Evolutionary conservation across 306 rosid genomes (phyloP), one percentile per base, ranked within the genome.

Genomic region (Pyrus betulifolia): DNA sequence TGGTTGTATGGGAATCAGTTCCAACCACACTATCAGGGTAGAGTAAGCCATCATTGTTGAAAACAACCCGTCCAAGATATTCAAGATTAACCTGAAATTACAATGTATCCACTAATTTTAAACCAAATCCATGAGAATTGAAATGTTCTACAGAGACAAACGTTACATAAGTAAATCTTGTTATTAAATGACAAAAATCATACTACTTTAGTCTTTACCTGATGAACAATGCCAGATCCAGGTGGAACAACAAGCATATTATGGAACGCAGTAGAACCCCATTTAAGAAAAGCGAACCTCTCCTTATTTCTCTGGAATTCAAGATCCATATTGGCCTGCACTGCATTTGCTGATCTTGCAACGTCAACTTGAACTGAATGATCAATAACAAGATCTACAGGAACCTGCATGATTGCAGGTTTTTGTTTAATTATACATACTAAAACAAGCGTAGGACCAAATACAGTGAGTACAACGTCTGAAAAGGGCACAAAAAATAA

Each of bases 181-280:
- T 10, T 59, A 38, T 19, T 2, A 38, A 54, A 76, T 10, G n/a
- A 57, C n/a, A 18, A 2, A 35, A 23, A 11, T 8, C 63, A 69
- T 79, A 82, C 71, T 79, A 51, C 70, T 75, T 84, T 49, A 15
- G 21, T 15, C 55, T 4, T 15, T 88, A 88, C 98, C 90, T 94
- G 98, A 71, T 94, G 98, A 57, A 94, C 94, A 49, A 94, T 94
- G 78, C 97, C 94, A 81, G 96, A 94, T 68, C 97, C 96, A 76
- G 97, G 98, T 77, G 98, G 98, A 81, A 94, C 93, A 80, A 94
- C 96, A 52, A 94, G 97, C 98, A 94, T 85, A 84, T 89, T 94
- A 10, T 27, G 87, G 89, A 94, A 91, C 72, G 98, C 94, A 67
- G 73, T 90, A 52, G 98, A 94, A 6, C 98, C 98, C 98, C 98